A percentile compares a stretch with the other conserved stretches of the same genome.
These are phyloP conservation scores for Carpinus viminea DNA, from an alignment of 306 rosid species.

Conservation along the genomic window DNA sequence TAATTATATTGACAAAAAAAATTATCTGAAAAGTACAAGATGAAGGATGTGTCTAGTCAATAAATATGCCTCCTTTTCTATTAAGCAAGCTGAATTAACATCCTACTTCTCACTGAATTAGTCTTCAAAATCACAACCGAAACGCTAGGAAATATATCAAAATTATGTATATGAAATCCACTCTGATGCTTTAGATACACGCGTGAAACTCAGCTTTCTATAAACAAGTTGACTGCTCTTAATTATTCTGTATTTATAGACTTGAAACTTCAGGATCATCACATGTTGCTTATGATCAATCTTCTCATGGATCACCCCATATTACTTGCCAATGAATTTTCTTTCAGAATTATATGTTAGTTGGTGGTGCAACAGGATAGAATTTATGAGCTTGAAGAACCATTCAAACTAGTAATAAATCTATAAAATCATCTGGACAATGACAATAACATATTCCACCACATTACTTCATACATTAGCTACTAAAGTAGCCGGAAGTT, in stretches of 20 bases:
- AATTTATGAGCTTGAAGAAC: background rate
- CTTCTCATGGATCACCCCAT: background rate
- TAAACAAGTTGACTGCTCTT: background rate
- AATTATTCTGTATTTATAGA: background rate
- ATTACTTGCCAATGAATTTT: background rate
- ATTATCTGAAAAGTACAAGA: slow-evolving; percentile 11
- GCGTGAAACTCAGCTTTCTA: background rate
- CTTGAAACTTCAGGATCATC: background rate
- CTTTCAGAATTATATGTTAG: background rate
- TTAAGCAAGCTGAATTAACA: background rate
- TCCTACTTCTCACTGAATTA: background rate
- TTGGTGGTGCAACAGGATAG: background rate
- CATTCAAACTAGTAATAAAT: background rate
- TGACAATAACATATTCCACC: background rate
- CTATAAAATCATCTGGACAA: background rate
- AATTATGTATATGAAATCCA: background rate
- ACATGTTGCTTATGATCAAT: background rate
- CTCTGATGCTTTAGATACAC: slow-evolving; percentile 4
- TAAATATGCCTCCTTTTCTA: background rate
- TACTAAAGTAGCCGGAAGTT: slow-evolving; percentile 7
- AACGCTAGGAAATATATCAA: background rate
- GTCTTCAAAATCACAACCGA: slow-evolving; percentile 7
- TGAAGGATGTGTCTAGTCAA: background rate
- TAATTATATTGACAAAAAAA: background rate
- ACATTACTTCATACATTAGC: background rate